Percentiles rank a stretch among this genome's conserved stretches.
These are phyloP conservation scores for Monsonia emarginata DNA, from an alignment of 441 rosid species.

Conservation along the genomic window DNA sequence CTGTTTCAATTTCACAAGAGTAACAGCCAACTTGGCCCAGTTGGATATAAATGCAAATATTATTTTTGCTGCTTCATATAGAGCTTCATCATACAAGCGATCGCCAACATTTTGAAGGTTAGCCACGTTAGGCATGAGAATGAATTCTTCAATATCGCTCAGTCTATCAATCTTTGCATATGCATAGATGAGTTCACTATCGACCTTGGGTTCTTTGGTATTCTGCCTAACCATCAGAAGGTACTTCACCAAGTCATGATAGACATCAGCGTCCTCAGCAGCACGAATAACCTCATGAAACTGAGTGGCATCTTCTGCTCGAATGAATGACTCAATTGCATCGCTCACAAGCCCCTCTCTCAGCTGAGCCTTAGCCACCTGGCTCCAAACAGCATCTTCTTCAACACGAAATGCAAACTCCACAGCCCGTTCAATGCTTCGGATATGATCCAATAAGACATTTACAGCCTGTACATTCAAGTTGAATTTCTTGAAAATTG, in stretches of 20 bases:
- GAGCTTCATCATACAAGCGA: slow-evolving; percentile 74
- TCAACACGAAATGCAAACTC: slow-evolving; percentile 97
- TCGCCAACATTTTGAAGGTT: slow-evolving; percentile 89
- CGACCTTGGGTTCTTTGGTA: slow-evolving; percentile 96
- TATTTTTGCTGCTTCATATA: slow-evolving; percentile 95
- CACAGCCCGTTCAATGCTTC: slow-evolving; percentile 91
- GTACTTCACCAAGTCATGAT: slow-evolving; percentile 90
- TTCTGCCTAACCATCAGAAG: slow-evolving; percentile 97
- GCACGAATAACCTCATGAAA: slow-evolving; percentile 84
- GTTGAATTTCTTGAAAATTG: slow-evolving; percentile 91
- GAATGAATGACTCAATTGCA: slow-evolving; percentile 93
- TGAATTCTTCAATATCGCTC: slow-evolving; percentile 90
- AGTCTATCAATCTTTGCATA: slow-evolving; percentile 95
- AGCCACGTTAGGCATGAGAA: slow-evolving; percentile 97
- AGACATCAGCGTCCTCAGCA: slow-evolving; percentile 74
- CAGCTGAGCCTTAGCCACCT: slow-evolving; percentile 96
- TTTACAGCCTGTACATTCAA: slow-evolving; percentile 92
- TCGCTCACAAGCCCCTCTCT: slow-evolving; percentile 88
- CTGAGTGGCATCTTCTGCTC: slow-evolving; percentile 92
- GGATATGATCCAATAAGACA: slow-evolving; percentile 72
- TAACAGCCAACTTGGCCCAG: slow-evolving; percentile 96
- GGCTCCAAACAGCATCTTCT: slow-evolving; percentile 97
- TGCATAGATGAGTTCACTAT: slow-evolving; percentile 93
- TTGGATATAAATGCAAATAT: slow-evolving; percentile 89
- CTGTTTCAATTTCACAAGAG: slow-evolving; percentile 81